Percentiles rank a stretch among this genome's conserved stretches.
phyloP scores from a whole-genome alignment of 2,329 filamentous ascomycete genomes.

The Tolypocladium pustulatum region DNA sequence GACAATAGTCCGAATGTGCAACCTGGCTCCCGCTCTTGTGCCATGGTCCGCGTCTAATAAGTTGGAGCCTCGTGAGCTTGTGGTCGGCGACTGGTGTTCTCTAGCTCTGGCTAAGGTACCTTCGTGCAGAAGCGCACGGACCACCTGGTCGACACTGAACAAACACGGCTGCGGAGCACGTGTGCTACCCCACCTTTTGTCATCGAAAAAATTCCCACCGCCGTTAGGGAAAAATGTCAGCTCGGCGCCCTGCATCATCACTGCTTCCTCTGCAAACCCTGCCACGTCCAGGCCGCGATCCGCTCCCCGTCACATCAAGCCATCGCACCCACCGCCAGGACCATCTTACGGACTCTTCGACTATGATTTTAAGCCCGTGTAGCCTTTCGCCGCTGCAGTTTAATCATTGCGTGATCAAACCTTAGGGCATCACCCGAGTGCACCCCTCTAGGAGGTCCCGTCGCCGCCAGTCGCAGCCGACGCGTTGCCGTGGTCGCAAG shows the following conservation, averaged over 20 bases:
- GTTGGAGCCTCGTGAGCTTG: neutral
- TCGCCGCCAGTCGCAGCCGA: neutral
- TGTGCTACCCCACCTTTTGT: slow-evolving; percentile 15
- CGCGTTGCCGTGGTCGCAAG: neutral
- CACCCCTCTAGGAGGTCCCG: neutral
- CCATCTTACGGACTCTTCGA: neutral
- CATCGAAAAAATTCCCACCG: slow-evolving; percentile 14
- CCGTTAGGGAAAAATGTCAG: slow-evolving; percentile 9
- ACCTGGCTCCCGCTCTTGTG: neutral
- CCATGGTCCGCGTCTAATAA: neutral
- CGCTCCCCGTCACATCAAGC: neutral
- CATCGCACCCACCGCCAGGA: neutral
- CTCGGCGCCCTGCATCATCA: slow-evolving; percentile 7
- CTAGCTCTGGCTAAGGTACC: no score
- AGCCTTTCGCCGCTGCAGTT: neutral
- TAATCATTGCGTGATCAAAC: neutral
- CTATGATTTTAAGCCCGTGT: neutral
- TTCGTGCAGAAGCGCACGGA: neutral
- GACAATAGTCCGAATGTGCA: slow-evolving; percentile 11
- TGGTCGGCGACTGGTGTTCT: neutral
- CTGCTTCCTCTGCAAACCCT: neutral
- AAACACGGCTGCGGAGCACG: slow-evolving; percentile 13
- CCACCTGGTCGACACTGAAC: neutral
- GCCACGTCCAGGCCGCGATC: neutral
- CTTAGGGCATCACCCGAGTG: neutral